These are phyloP conservation scores for Carex parvula DNA, from an alignment of 176 grass and related monocot genomes.

Conservation along the genomic window DNA sequence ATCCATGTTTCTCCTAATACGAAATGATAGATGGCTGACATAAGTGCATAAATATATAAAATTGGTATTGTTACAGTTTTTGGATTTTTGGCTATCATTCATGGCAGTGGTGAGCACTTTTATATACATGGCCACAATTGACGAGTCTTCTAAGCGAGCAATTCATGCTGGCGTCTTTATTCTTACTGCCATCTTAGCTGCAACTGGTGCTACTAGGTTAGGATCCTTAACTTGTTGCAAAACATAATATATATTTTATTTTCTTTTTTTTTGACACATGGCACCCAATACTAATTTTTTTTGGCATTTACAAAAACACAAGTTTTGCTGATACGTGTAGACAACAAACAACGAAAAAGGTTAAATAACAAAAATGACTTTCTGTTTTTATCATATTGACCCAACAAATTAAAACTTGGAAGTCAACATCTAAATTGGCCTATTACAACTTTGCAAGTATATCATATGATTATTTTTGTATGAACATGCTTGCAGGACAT, in stretches of 20 bases:
- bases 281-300: background rate
- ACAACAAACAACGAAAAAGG: background rate
- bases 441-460: constrained; percentile 9
- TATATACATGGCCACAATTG: constrained; percentile 90
- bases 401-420: background rate
- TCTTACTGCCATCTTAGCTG: constrained; percentile 86
- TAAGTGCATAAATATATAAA: constrained; percentile 7
- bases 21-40: background rate
- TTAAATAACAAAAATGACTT: background rate
- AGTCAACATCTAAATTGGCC: background rate
- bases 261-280: background rate
- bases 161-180: constrained; percentile 86
- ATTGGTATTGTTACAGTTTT: constrained; percentile 51
- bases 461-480: background rate
- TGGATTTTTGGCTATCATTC: constrained; percentile 98
- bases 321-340: background rate
- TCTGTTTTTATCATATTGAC: background rate
- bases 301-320: background rate
- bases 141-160: constrained; percentile 76
- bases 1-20: background rate
- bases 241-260: background rate
- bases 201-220: constrained; percentile 79
- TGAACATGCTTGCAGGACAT: constrained; percentile 40
- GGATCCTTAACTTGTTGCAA: background rate
- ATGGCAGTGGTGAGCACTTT: constrained; percentile 97